Evolutionary conservation across 2,329 filamentous ascomycete species (phyloP), one percentile per base, ranked within the genome.

Genomic region (Apiospora koreana): DNA sequence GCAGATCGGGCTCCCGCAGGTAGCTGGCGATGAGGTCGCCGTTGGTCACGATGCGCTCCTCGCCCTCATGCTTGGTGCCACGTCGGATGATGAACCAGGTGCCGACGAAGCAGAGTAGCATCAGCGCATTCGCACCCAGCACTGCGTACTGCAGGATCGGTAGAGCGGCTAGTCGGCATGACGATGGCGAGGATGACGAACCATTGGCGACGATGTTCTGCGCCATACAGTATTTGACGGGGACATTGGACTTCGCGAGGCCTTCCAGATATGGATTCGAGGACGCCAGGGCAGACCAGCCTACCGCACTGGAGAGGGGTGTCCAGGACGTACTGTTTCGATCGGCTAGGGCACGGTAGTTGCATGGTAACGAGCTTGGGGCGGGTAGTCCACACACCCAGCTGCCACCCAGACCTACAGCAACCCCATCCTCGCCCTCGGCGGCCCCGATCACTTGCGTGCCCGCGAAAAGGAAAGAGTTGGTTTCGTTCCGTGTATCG

Each of bases 21-120:
- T 69, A 69, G 43, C 69, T 69, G 18, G 69, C 64, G 65, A 69
- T 69, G 31, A 69, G 23, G 43, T 69, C 69, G 50, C 69, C 69
- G 43, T 62, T 69, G 31, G 65, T 67, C 23, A 69, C 69, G n/a
- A 69, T 69, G 16, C 64, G 64, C 41, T 69, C 69, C 21, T 69
- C 69, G 18, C 69, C 64, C 21, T 66, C 45, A 41, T 28, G 46
- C 25, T 50, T 45, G 18, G 64, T 25, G 3, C 21, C 7, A 41
- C 45, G 64, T 8, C 45, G 31, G 3, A 66, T 45, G 18, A 50
- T 18, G 23, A 69, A 5, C 69, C 46, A 69, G 23, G 69, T 67
- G 48, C 35, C 38, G 23, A 69, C 16, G 43, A 67, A 67, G 25
- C 69, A 69, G 45, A 69, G 35, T 2, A 69, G 43, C 69, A 58